Conservation (phyloP, 139 green algal species). For the Yamagishiella unicocca region DNA sequence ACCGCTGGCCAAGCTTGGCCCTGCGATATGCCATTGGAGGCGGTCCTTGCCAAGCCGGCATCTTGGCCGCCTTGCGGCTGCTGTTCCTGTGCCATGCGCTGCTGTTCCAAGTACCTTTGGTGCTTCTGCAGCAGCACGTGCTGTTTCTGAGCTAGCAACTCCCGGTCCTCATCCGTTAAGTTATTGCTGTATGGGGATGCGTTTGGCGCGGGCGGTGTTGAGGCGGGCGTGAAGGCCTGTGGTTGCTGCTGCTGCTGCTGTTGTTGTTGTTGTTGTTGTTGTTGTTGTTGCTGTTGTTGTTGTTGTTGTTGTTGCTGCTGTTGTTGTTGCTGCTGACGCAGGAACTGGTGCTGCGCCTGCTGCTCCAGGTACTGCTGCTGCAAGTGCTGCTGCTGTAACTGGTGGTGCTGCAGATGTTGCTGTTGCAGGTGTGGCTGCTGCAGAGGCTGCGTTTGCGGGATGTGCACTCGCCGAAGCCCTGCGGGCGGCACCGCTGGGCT, state of each 20-base stretch:
- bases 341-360: constrained; percentile 10
- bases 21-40: not conserved
- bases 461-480: not conserved
- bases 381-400: constrained; percentile 13
- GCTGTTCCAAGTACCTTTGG: too few relatives aligned
- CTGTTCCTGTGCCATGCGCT: too few relatives aligned
- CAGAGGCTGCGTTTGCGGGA: not conserved
- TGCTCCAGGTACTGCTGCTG: not conserved
- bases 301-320: constrained; percentile 10
- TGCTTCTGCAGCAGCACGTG: too few relatives aligned
- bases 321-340: not conserved
- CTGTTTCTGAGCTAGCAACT: too few relatives aligned
- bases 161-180: too few relatives aligned
- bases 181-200: too few relatives aligned
- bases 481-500: not conserved
- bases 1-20: too few relatives aligned
- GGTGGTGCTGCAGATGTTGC: constrained; percentile 8
- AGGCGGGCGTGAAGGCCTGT: too few relatives aligned
- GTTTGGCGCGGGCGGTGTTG: too few relatives aligned
- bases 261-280: constrained; percentile 1
- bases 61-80: not conserved
- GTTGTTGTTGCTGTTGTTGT: not conserved
- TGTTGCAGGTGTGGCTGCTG: not conserved
- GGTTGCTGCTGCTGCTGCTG: not conserved
- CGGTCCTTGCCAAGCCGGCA: not conserved